Percentiles rank a stretch among this genome's conserved stretches.
phyloP scores from a whole-genome alignment of 2,329 filamentous ascomycete species.

The Geosmithia flava region DNA sequence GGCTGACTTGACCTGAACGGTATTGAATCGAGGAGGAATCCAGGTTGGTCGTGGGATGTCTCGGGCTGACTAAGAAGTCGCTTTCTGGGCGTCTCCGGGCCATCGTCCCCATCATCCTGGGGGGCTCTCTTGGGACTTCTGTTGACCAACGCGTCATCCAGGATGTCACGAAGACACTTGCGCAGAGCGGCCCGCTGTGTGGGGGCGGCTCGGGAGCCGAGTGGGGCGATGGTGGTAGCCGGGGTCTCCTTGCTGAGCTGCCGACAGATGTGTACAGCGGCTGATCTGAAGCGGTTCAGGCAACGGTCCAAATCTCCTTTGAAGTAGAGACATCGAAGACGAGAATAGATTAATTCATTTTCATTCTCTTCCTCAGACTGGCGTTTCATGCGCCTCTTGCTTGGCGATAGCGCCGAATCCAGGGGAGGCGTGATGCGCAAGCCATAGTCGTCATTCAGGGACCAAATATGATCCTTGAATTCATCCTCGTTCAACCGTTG shows the following conservation, averaged over 20 bases:
- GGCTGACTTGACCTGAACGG: not conserved
- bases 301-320: too few species aligned
- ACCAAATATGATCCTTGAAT: conserved; percentile 11
- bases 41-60: conserved; percentile 6
- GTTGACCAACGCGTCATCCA: conserved; percentile 1
- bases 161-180: conserved; percentile 9
- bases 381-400: not conserved
- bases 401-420: not conserved
- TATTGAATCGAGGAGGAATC: not conserved
- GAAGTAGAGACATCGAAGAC: not conserved
- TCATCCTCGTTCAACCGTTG: conserved; percentile 4
- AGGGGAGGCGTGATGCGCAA: conserved; percentile 5
- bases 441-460: conserved; percentile 12
- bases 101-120: not conserved
- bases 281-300: not conserved
- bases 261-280: not conserved
- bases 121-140: not conserved
- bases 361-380: not conserved
- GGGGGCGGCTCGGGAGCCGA: conserved; percentile 5
- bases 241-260: conserved; percentile 4
- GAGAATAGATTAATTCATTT: not conserved
- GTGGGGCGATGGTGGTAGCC: conserved; percentile 9
- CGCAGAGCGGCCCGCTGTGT: conserved; percentile 13
- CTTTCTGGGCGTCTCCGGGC: not conserved
- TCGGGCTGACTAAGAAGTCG: not conserved